A percentile compares a stretch with the other conserved stretches of the same genome.
Evolutionary conservation across 768 basidiomycete species (phyloP).

Genomic region (Chalciporus piperatus): DNA sequence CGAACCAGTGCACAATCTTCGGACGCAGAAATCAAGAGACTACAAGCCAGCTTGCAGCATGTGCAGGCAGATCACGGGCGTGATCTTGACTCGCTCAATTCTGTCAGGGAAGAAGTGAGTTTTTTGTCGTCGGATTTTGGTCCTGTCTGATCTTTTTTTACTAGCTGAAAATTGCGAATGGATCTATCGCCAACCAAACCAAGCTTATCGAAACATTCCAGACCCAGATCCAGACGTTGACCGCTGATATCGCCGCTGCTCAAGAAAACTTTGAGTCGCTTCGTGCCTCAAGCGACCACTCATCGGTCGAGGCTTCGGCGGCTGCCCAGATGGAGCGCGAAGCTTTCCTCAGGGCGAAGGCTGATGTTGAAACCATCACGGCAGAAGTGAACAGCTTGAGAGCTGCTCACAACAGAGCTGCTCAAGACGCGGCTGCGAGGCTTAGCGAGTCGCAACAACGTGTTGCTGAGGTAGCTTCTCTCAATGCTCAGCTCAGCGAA

Average conservation of each 20-base stretch:
- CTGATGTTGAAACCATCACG: slow-evolving; percentile 54
- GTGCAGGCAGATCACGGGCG: slow-evolving; percentile 30
- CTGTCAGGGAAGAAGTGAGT: slow-evolving; percentile 52
- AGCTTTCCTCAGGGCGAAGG: slow-evolving; percentile 60
- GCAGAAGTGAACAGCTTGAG: slow-evolving; percentile 52
- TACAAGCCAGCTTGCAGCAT: slow-evolving; percentile 40
- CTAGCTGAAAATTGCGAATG: slow-evolving; percentile 54
- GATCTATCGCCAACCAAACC: slow-evolving; percentile 38
- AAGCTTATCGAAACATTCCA: slow-evolving; percentile 48
- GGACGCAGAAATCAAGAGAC: slow-evolving; percentile 46
- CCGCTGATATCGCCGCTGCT: slow-evolving; percentile 46
- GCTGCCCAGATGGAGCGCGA: slow-evolving; percentile 63
- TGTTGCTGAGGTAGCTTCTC: slow-evolving; percentile 38
- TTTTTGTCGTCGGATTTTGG: neutral
- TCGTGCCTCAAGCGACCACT: slow-evolving; percentile 43
- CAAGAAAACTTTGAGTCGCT: slow-evolving; percentile 54
- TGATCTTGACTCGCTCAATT: slow-evolving; percentile 34
- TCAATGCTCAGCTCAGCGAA: slow-evolving; percentile 48
- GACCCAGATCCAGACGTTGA: slow-evolving; percentile 48
- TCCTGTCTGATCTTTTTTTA: slow-evolving; percentile 1
- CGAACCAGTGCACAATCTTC: slow-evolving; percentile 47
- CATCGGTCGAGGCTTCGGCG: slow-evolving; percentile 41
- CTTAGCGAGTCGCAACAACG: slow-evolving; percentile 47
- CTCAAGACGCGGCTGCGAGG: slow-evolving; percentile 46
- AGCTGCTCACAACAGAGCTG: slow-evolving; percentile 45